These are phyloP conservation scores for Crithidia sp. DNA, from an alignment of 208 protist species.

Conservation along the genomic window DNA sequence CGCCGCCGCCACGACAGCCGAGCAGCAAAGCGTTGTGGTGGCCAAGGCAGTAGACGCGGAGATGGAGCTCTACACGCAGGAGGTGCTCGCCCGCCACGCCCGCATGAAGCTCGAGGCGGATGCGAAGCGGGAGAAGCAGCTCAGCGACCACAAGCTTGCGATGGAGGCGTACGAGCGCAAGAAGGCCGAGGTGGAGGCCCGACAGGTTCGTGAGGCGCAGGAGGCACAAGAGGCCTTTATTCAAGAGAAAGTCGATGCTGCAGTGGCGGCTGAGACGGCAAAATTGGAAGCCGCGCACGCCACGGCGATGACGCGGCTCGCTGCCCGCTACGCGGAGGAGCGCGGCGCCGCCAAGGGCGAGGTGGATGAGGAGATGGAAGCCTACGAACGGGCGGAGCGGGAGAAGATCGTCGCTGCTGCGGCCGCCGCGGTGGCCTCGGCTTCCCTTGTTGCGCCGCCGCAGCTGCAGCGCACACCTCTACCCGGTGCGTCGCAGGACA, in stretches of 20 bases:
- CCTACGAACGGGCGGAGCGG: slow-evolving; percentile 46
- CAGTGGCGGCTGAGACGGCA: slow-evolving; percentile 39
- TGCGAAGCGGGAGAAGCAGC: slow-evolving; percentile 52
- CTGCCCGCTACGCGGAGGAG: slow-evolving; percentile 51
- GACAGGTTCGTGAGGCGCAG: slow-evolving; percentile 36
- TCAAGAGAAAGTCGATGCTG: slow-evolving; percentile 34
- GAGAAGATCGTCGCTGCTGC: slow-evolving; percentile 29
- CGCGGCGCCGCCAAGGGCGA: slow-evolving; percentile 46
- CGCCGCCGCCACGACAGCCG: slow-evolving; percentile 20
- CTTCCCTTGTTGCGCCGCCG: background rate
- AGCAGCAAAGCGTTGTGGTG: slow-evolving; percentile 39
- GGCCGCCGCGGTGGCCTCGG: background rate
- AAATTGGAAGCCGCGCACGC: slow-evolving; percentile 39
- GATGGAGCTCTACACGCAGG: slow-evolving; percentile 47
- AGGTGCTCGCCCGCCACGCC: slow-evolving; percentile 48
- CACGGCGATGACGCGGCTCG: slow-evolving; percentile 30
- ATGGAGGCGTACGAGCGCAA: slow-evolving; percentile 50
- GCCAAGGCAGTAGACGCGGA: slow-evolving; percentile 58
- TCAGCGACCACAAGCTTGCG: slow-evolving; percentile 45
- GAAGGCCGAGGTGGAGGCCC: slow-evolving; percentile 33
- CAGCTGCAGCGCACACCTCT: background rate
- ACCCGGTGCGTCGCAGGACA: background rate
- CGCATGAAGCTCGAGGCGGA: slow-evolving; percentile 47
- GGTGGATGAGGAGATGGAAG: slow-evolving; percentile 67
- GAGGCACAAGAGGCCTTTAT: slow-evolving; percentile 53